These are phyloP conservation scores for Beauveria rudraprayagi DNA, from an alignment of 2,329 filamentous ascomycete species.

Conservation along the genomic window DNA sequence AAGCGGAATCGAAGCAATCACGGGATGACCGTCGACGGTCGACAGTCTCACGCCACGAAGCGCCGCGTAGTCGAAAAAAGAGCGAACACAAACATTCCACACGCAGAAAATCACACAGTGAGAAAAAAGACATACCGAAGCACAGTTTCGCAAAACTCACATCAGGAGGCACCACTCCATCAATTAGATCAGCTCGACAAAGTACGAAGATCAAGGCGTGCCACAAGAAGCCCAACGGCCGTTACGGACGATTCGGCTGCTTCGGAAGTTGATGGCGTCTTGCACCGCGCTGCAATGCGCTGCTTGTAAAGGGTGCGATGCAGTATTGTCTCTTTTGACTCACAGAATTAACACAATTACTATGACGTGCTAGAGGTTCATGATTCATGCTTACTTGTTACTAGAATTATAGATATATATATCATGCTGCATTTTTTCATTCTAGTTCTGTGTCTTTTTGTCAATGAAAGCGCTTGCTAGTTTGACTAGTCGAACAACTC, in stretches of 20 bases:
- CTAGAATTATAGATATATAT: constrained; percentile 1
- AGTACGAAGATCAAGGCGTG: background rate
- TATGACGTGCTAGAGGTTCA: background rate
- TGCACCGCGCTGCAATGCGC: background rate
- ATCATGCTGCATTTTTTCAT: background rate
- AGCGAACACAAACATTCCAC: background rate
- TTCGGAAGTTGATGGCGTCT: background rate
- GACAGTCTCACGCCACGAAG: background rate
- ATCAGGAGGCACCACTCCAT: background rate
- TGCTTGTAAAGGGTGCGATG: background rate
- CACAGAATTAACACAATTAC: background rate
- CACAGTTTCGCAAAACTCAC: background rate
- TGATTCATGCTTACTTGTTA: background rate
- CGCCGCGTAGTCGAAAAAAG: background rate
- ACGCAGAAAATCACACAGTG: background rate
- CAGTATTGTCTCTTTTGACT: background rate
- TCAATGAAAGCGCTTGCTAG: background rate
- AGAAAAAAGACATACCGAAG: background rate
- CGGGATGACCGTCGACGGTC: background rate
- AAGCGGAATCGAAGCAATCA: background rate
- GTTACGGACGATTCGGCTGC: background rate
- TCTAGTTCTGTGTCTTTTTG: background rate
- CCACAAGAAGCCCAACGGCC: background rate
- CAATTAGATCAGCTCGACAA: background rate
- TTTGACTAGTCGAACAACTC: background rate